phyloP scores from a whole-genome alignment of 176 grass and related monocot genomes.

The Poa pratensis region DNA sequence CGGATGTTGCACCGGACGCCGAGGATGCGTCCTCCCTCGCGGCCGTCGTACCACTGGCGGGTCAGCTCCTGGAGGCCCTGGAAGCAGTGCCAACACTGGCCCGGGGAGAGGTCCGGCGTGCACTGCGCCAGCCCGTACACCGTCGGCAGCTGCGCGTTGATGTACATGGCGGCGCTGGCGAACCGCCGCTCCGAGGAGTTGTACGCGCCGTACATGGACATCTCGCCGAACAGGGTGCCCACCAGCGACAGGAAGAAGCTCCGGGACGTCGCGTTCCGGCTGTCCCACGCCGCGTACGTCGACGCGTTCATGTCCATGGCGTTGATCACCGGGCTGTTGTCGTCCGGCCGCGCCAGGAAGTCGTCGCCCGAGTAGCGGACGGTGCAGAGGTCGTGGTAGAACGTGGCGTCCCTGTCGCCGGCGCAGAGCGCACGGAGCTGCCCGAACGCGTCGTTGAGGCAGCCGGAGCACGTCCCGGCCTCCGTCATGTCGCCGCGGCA shows the following conservation, averaged over 20 bases:
- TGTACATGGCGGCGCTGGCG: slow-evolving; percentile 51
- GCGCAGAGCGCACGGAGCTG: slow-evolving; percentile 20
- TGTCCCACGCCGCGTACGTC: slow-evolving; percentile 50
- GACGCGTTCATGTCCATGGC: slow-evolving; percentile 51
- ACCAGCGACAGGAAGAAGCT: slow-evolving; percentile 52
- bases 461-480: slow-evolving; percentile 39
- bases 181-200: slow-evolving; percentile 46
- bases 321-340: slow-evolving; percentile 47
- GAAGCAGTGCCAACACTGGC: slow-evolving; percentile 61
- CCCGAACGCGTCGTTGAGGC: slow-evolving; percentile 38
- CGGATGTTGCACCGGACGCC: slow-evolving; percentile 59
- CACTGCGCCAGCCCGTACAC: slow-evolving; percentile 78
- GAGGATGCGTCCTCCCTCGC: slow-evolving; percentile 48
- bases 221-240: slow-evolving; percentile 53
- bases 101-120: slow-evolving; percentile 59
- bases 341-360: slow-evolving; percentile 40
- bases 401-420: slow-evolving; percentile 37
- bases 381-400: slow-evolving; percentile 58
- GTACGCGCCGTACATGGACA: slow-evolving; percentile 54
- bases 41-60: slow-evolving; percentile 38
- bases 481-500: slow-evolving; percentile 60
- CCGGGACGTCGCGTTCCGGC: slow-evolving; percentile 46
- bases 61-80: slow-evolving; percentile 32
- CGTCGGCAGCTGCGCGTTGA: slow-evolving; percentile 51
- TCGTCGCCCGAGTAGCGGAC: slow-evolving; percentile 55